Conservation (phyloP, 73 alveolate genomes). For the Paramecium octaurelia region DNA sequence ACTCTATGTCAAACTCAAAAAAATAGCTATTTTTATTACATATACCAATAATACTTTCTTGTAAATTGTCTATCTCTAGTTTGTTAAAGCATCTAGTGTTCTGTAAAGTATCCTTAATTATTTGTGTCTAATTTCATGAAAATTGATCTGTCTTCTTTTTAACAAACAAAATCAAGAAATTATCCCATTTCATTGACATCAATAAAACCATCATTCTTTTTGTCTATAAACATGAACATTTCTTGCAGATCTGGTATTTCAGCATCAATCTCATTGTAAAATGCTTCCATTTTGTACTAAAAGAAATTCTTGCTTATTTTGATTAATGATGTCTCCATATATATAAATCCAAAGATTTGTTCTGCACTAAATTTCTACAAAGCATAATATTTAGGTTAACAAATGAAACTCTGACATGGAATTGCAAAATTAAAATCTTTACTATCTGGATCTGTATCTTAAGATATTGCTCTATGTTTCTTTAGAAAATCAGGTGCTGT, state of each 20-base stretch:
- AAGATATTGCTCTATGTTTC: conserved; percentile 7
- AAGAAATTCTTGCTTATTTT: not conserved
- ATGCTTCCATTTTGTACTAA: not conserved
- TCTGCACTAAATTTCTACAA: not conserved
- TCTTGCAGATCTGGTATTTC: not conserved
- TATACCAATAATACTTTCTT: not conserved
- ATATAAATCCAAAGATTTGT: not conserved
- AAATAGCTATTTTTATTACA: not conserved
- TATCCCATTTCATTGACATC: conserved; percentile 19
- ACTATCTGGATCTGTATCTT: not conserved
- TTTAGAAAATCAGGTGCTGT: conserved; percentile 31
- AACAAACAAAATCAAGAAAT: not conserved
- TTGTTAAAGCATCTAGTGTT: not conserved
- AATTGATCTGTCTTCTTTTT: not conserved
- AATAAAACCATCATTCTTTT: not conserved
- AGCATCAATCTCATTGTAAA: not conserved
- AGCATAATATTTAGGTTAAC: conserved; percentile 5
- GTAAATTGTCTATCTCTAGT: not conserved
- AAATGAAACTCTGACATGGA: conserved; percentile 3
- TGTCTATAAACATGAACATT: not conserved
- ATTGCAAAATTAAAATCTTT: not conserved
- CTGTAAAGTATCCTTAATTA: not conserved
- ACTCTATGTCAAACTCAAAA: not conserved
- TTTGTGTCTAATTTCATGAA: not conserved
- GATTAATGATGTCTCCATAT: not conserved